Conservation (phyloP, 345 rosid genomes). For the Brassica carinata region DNA sequence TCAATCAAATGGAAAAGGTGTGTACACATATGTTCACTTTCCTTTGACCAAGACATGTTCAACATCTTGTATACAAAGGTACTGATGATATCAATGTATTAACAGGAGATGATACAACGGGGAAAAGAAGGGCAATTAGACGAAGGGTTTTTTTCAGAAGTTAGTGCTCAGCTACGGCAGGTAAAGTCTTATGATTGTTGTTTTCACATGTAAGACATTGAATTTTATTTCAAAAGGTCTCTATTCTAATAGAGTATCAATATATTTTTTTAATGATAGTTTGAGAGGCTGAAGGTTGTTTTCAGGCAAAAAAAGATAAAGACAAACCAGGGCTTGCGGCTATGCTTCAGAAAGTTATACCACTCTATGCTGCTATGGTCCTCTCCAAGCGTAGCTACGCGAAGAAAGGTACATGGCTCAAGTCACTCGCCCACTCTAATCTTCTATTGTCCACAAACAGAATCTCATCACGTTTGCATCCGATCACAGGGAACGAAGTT, state of each 20-base stretch:
- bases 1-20: slow-evolving; percentile 70
- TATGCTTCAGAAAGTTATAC: slow-evolving; percentile 91
- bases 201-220: no score
- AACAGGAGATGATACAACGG: slow-evolving; percentile 65
- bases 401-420: slow-evolving; percentile 62
- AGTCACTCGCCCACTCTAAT: neutral
- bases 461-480: neutral
- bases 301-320: slow-evolving; percentile 83
- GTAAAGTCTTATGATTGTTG: slow-evolving; percentile 42
- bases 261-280: neutral
- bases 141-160: slow-evolving; percentile 94
- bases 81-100: neutral
- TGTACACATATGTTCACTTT: slow-evolving; percentile 28
- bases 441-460: neutral
- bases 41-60: slow-evolving; percentile 3
- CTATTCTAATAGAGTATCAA: neutral
- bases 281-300: slow-evolving; percentile 39
- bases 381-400: slow-evolving; percentile 95
- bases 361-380: slow-evolving; percentile 73
- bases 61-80: neutral
- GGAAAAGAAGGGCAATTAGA: slow-evolving; percentile 75
- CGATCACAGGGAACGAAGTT: slow-evolving; percentile 58
- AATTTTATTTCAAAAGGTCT: neutral
- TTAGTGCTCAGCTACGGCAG: slow-evolving; percentile 84
- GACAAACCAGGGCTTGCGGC: slow-evolving; percentile 93